These are phyloP conservation scores for Penicillium fimorum DNA, from an alignment of 495 filamentous ascomycete species.

Conservation along the genomic window DNA sequence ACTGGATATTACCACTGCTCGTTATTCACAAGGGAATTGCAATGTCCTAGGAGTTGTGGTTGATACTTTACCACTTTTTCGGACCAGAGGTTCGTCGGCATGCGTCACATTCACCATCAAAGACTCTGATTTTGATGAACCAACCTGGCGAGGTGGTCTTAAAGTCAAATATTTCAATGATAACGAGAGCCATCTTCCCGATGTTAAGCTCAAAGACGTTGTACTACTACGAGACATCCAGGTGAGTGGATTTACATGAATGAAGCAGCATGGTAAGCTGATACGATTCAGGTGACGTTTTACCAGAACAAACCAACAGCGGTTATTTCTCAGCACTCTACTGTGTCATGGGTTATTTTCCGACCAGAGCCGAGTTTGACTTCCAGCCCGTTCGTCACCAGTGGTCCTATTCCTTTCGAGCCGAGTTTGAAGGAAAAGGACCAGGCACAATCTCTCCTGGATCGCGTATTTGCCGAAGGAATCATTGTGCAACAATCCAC, in stretches of 20 bases:
- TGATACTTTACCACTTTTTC: constrained; percentile 35
- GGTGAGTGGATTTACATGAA: constrained; percentile 26
- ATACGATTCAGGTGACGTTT: constrained; percentile 25
- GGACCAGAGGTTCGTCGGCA: constrained; percentile 32
- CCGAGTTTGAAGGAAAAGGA: constrained; percentile 30
- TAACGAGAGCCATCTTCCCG: constrained; percentile 36
- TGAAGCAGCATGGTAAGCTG: not conserved
- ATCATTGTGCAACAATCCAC: constrained; percentile 7
- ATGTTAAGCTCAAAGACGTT: constrained; percentile 44
- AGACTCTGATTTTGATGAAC: constrained; percentile 37
- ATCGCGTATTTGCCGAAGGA: constrained; percentile 14
- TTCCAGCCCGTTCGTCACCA: constrained; percentile 24
- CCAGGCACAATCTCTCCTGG: constrained; percentile 31
- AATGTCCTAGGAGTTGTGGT: constrained; percentile 52
- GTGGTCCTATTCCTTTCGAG: constrained; percentile 33
- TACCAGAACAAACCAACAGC: constrained; percentile 26
- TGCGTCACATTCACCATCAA: constrained; percentile 52
- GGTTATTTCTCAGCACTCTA: constrained; percentile 30
- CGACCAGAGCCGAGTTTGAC: constrained; percentile 29
- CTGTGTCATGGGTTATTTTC: constrained; percentile 40
- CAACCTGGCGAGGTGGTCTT: constrained; percentile 38
- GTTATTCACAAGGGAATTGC: constrained; percentile 23
- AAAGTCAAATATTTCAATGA: constrained; percentile 53
- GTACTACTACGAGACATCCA: constrained; percentile 43
- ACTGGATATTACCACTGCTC: constrained; percentile 39